These are phyloP conservation scores for Beauveria australis DNA, from an alignment of 2,329 filamentous ascomycete species.

Conservation along the genomic window DNA sequence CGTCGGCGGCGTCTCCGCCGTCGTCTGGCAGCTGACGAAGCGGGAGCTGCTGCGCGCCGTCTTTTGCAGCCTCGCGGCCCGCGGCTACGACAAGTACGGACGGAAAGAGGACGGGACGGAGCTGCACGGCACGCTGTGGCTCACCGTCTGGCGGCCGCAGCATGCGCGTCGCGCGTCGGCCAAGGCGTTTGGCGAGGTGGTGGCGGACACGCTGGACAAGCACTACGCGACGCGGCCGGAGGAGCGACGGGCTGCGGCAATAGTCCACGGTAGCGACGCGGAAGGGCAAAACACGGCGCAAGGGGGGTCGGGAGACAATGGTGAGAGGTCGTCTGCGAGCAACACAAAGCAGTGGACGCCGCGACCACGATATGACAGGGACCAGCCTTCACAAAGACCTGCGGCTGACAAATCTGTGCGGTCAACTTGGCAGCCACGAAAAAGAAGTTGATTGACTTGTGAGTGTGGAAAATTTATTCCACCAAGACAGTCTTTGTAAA, in stretches of 20 bases:
- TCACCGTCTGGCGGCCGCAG: conserved; percentile 15
- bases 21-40: conserved; percentile 20
- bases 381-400: background rate
- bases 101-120: conserved; percentile 9
- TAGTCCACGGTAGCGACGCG: too few relatives aligned
- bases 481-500: background rate
- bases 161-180: conserved; percentile 13
- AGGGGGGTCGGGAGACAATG: too few relatives aligned
- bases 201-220: conserved; percentile 10
- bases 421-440: background rate
- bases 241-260: background rate
- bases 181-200: conserved; percentile 15
- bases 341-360: background rate
- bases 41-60: conserved; percentile 21
- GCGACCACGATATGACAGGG: background rate
- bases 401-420: background rate
- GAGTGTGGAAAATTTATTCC: too few relatives aligned
- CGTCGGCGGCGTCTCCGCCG: conserved; percentile 8
- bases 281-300: background rate
- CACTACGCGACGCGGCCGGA: background rate
- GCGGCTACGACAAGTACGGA: conserved; percentile 17
- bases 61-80: conserved; percentile 19
- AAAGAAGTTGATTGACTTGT: background rate
- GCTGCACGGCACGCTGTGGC: conserved; percentile 21
- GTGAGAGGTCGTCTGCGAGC: background rate